phyloP scores from a whole-genome alignment of 108 stramenopile genomes.

The Fistulifera solaris region DNA sequence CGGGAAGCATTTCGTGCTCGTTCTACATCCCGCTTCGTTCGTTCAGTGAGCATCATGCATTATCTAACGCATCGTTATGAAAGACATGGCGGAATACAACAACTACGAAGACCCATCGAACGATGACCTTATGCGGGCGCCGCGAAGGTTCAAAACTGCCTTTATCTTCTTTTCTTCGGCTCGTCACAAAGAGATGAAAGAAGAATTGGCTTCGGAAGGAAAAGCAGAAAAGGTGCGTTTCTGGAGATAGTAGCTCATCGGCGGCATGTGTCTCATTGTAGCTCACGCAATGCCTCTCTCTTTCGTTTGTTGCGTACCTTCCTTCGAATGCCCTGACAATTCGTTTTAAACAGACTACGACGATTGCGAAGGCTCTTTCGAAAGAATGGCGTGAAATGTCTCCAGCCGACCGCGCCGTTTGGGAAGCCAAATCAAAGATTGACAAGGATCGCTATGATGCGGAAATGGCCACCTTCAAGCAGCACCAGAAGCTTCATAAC shows the following conservation, averaged over 20 bases:
- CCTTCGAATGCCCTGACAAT: not conserved
- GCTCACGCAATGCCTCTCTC: too few species aligned
- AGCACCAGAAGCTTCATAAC: too few species aligned
- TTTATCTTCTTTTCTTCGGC: conserved; percentile 32
- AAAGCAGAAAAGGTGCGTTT: conserved; percentile 25
- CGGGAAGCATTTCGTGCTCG: too few species aligned
- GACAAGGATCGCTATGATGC: conserved; percentile 22
- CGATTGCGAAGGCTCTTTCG: conserved; percentile 25
- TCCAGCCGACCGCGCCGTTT: conserved; percentile 14
- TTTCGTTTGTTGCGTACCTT: not conserved
- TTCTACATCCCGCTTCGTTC: too few species aligned
- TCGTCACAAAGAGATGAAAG: conserved; percentile 29
- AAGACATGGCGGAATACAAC: too few species aligned
- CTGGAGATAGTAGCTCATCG: too few species aligned
- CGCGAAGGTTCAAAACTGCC: conserved; percentile 28
- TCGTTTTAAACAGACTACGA: conserved; percentile 20
- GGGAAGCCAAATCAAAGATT: conserved; percentile 7
- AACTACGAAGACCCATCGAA: conserved; percentile 15
- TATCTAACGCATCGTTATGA: too few species aligned
- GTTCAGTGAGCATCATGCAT: too few species aligned
- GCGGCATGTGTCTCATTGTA: too few species aligned
- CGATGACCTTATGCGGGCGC: conserved; percentile 8
- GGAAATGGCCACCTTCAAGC: conserved; percentile 28
- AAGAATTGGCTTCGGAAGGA: conserved; percentile 11
- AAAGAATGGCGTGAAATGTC: conserved; percentile 19